Conservation (phyloP, 2,329 filamentous ascomycete genomes). For the Raffaelea arxii region DNA sequence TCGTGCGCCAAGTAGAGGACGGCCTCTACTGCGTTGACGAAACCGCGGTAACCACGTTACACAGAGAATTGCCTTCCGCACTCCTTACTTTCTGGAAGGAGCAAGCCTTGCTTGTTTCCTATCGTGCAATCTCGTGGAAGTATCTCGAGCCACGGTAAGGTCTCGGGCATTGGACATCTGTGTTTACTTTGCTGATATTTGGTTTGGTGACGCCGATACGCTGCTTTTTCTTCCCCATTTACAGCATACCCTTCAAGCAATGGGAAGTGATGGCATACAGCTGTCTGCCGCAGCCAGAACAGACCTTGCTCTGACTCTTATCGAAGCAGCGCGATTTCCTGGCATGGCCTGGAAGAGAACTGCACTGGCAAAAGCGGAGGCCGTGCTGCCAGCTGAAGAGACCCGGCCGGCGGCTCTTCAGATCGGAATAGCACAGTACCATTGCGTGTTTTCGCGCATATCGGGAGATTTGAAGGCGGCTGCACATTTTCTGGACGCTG, state of each 20-base stretch:
- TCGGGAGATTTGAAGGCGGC: neutral
- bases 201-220: neutral
- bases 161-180: neutral
- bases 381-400: neutral
- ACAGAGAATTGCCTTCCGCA: neutral
- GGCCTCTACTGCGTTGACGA: neutral
- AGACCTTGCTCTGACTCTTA: neutral
- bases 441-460: neutral
- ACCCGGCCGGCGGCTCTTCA: neutral
- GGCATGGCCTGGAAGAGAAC: neutral
- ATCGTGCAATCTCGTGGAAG: constrained; percentile 1
- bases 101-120: constrained; percentile 1
- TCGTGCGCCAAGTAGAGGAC: neutral
- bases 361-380: neutral
- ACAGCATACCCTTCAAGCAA: neutral
- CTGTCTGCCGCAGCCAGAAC: neutral
- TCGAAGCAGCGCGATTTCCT: neutral
- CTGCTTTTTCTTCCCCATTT: neutral
- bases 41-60: neutral
- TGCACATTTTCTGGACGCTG: neutral
- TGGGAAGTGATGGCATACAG: neutral
- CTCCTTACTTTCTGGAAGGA: constrained; percentile 1
- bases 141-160: neutral
- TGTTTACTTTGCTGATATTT: neutral
- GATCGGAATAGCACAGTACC: neutral